Evolutionary conservation across 345 rosid species (phyloP), one percentile per base, ranked within the genome.

Genomic region (Atalantia buxifolia): DNA sequence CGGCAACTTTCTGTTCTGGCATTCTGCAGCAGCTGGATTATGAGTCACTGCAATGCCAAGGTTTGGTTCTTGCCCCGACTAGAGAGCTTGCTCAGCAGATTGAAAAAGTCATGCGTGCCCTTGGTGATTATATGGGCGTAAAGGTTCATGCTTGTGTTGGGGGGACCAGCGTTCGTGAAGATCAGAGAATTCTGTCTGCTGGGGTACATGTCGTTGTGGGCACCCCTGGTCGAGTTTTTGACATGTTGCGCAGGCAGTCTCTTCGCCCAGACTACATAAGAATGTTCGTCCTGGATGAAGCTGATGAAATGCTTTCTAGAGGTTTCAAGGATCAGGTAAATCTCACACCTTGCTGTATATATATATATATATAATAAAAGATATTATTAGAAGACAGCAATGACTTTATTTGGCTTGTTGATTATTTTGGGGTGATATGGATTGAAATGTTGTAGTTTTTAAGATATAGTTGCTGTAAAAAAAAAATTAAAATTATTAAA

Each of bases 121-220:
- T 83, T 2, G 83, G 86, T 55, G 83, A 77, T 48, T 83, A 77
- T 33, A 55, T 80, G 67, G 76, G 77, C 6, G 81, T 80, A 10
- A 80, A 57, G 66, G 86, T 83, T 27, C 83, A 83, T 77, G 86
- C 83, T 33, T 83, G 86, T 69, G 86, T 77, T 70, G 86, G 83
- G 45, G 86, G 83, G 55, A 83, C 83, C 55, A 80, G 79, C 57
- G 81, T 83, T 7, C 76, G 74, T 10, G 78, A 79, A 48, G 85
- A 83, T 74, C 85, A 72, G 27, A 59, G 57, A 22, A 76, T 79
- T 42, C 77, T 79, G n/a, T 59, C 78, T 9, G 77, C 72, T 62
- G 83, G 86, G 0, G 81, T 83, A 9, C 81, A 83, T 63, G 86
- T 83, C 16, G 83, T 83, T 55, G 81, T 83, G 25, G 83, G 86